Evolutionary conservation across 495 filamentous ascomycete species (phyloP).

Genomic region (Lasiosphaeria ovina): DNA sequence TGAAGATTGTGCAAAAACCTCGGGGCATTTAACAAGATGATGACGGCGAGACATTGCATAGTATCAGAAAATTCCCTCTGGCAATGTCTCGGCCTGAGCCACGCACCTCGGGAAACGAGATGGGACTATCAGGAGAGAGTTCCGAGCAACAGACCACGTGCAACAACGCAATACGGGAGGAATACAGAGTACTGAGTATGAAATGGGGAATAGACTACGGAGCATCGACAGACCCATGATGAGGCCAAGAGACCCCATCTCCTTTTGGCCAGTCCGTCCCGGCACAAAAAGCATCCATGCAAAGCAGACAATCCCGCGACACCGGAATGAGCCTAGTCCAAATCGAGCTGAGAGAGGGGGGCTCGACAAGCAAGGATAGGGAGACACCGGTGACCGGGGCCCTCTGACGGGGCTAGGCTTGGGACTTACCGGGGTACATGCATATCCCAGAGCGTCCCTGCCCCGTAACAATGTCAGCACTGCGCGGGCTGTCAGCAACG

Average conservation of each 20-base stretch:
- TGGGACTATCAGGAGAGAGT: background rate
- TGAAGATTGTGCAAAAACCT: background rate
- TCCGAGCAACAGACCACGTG: too few species aligned
- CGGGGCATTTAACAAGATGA: conserved; percentile 3
- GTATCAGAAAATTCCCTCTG: conserved; percentile 11
- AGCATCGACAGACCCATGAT: background rate
- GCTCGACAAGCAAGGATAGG: conserved; percentile 27
- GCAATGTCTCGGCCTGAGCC: conserved; percentile 14
- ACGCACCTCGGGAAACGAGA: conserved; percentile 5
- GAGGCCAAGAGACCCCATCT: conserved; percentile 4
- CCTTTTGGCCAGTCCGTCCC: background rate
- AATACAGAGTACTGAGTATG: too few species aligned
- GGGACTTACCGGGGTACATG: conserved; percentile 16
- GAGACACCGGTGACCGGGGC: conserved; percentile 26
- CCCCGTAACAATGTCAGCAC: background rate
- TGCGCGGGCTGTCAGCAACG: conserved; percentile 5
- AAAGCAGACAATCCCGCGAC: conserved; percentile 17
- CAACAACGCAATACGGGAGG: too few species aligned
- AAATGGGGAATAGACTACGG: too few species aligned
- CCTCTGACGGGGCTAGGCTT: background rate
- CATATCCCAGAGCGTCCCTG: background rate
- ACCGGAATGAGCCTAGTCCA: conserved; percentile 23
- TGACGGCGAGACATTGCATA: conserved; percentile 17
- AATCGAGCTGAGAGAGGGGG: conserved; percentile 21
- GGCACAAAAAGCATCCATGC: conserved; percentile 2